Conservation (phyloP, 352 stramenopile species). For the Phytophthora constricta region DNA sequence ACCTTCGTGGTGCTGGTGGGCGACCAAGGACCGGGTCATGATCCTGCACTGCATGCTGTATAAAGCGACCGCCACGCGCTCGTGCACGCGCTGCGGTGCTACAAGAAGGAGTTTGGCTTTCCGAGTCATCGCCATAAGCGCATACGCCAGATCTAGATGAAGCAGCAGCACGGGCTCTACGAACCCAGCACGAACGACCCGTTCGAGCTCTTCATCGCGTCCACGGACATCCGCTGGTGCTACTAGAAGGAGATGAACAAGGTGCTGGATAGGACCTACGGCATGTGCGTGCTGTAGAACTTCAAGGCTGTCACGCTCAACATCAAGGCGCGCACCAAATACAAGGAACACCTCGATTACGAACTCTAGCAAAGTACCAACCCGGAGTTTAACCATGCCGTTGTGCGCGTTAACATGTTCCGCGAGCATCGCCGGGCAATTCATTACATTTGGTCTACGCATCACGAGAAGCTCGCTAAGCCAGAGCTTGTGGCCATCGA, state of each 20-base stretch:
- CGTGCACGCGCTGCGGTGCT: conserved; percentile 98
- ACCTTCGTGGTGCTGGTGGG: conserved; percentile 97
- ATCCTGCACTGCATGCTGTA: conserved; percentile 98
- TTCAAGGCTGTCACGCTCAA: conserved; percentile 96
- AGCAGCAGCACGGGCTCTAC: conserved; percentile 90
- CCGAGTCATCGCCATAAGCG: conserved; percentile 94
- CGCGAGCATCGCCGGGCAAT: conserved; percentile 95
- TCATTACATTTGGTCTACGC: conserved; percentile 93
- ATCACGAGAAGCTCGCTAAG: conserved; percentile 95
- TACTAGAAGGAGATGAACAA: conserved; percentile 99
- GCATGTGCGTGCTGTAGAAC: conserved; percentile 97
- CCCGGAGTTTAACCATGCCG: conserved; percentile 69
- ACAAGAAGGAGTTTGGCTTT: conserved; percentile 99
- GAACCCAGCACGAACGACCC: conserved; percentile 90
- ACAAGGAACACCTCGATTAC: conserved; percentile 98
- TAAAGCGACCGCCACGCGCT: conserved; percentile 91
- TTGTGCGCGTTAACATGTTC: conserved; percentile 96
- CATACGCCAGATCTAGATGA: conserved; percentile 93
- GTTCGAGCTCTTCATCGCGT: conserved; percentile 98
- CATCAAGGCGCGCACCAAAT: conserved; percentile 78
- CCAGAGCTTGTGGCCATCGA: conserved; percentile 97
- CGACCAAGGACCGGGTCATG: conserved; percentile 97
- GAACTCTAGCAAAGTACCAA: conserved; percentile 82
- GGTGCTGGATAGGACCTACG: conserved; percentile 96
- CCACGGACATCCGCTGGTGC: conserved; percentile 97